phyloP scores from a whole-genome alignment of 306 rosid genomes.

The Carpinus viminea region DNA sequence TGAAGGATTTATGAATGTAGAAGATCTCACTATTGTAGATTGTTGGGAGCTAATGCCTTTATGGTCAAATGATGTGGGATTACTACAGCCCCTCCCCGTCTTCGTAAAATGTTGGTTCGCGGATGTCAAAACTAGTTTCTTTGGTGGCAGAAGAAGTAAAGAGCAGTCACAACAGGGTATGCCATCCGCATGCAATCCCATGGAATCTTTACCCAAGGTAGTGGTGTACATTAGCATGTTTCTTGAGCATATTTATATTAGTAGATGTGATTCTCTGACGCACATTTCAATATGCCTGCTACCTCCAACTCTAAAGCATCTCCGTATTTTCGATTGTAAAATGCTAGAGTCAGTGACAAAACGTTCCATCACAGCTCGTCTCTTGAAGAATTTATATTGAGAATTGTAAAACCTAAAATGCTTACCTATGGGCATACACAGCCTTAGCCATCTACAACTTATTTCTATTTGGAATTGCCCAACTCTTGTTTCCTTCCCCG shows the following conservation, averaged over 20 bases:
- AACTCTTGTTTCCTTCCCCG: background rate
- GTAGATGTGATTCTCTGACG: background rate
- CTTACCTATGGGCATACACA: background rate
- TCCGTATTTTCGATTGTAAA: fast-evolving
- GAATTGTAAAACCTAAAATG: background rate
- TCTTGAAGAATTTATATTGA: background rate
- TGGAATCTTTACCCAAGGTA: background rate
- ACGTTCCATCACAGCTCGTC: background rate
- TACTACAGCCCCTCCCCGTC: background rate
- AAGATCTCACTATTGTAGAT: background rate
- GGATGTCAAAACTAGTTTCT: background rate
- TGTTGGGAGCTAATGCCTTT: background rate
- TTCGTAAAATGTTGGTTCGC: fast-evolving
- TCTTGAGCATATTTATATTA: background rate
- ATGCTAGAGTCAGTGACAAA: slow-evolving; percentile 13
- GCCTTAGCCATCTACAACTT: background rate
- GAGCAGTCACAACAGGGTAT: background rate
- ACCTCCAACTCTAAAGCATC: background rate
- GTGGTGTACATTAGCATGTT: too few species aligned
- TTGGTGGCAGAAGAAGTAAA: background rate
- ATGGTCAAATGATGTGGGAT: background rate
- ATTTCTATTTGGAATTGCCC: background rate
- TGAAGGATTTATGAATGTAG: background rate
- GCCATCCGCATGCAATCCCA: background rate
- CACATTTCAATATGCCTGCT: background rate